These are phyloP conservation scores for Podila verticillata DNA, from an alignment of 192 early-diverging fungal genomes.

Conservation along the genomic window DNA sequence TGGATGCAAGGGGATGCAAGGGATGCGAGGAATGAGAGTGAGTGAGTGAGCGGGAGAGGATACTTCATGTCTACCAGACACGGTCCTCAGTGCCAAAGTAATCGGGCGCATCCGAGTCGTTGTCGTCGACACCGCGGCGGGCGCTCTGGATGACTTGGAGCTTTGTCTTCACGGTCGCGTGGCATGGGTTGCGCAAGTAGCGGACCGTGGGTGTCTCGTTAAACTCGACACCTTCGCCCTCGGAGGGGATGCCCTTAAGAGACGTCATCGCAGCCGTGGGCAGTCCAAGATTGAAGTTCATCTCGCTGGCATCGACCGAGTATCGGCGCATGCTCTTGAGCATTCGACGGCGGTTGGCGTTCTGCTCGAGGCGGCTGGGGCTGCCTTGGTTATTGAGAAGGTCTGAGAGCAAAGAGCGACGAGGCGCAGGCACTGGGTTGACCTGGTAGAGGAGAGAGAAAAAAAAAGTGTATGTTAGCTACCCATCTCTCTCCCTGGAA, in stretches of 20 bases:
- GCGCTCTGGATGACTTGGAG: slow-evolving; percentile 19
- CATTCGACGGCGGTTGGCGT: slow-evolving; percentile 41
- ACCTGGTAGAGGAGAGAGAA: slow-evolving; percentile 8
- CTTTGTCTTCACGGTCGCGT: slow-evolving; percentile 44
- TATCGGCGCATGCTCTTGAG: slow-evolving; percentile 50
- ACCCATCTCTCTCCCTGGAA: no score
- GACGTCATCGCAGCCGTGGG: slow-evolving; percentile 18
- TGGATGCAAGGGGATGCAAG: no score
- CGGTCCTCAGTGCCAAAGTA: slow-evolving; percentile 47
- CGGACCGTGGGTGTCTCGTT: slow-evolving; percentile 32
- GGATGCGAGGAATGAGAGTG: neutral
- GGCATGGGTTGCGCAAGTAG: slow-evolving; percentile 42
- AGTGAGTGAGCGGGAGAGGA: neutral
- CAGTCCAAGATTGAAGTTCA: slow-evolving; percentile 27
- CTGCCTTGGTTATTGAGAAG: slow-evolving; percentile 28
- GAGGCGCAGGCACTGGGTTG: slow-evolving; percentile 27
- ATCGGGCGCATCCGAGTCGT: slow-evolving; percentile 30
- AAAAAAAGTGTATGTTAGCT: neutral
- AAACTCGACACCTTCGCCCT: slow-evolving; percentile 28
- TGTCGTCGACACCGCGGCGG: slow-evolving; percentile 26
- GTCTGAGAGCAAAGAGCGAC: slow-evolving; percentile 44
- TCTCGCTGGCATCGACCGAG: slow-evolving; percentile 45
- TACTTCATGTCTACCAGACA: slow-evolving; percentile 35
- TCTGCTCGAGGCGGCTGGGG: slow-evolving; percentile 35
- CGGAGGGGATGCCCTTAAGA: slow-evolving; percentile 39